Evolutionary conservation across 2,329 filamentous ascomycete genomes (phyloP), one percentile per base, ranked within the genome.

Genomic region (Stagonosporopsis rhizophila): DNA sequence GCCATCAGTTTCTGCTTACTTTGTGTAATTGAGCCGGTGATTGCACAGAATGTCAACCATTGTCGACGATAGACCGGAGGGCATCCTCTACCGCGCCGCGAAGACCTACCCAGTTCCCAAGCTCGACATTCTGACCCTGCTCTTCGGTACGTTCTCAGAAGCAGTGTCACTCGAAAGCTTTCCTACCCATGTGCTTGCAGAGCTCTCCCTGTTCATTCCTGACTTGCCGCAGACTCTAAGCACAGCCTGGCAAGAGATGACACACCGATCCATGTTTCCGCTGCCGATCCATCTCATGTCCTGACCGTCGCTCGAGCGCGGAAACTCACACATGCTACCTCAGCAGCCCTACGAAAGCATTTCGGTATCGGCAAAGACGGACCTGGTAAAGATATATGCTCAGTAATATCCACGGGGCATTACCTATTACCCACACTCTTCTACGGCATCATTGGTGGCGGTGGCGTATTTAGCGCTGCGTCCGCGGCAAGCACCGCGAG

Each of bases 391-490:
- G 70, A 75, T 60, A 80, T 87, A 4, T 82, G 87, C 14, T 81
- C 85, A 4, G 78, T 81, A 17, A 80, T 87, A 25, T 84, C 82
- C 0, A 81, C 81, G 0, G 85, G 85, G 2, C 82, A 87, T 61
- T 80, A 81, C 41, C 75, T 85, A 5, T 75, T 87, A 0, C 80
- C 84, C 0, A 76, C 80, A 12, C 61, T 85, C 1, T 84, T 85
- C 65, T 87, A 80, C 60, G 82, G 81, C 14, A 80, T 86, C 48
- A 77, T 88, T 41, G 85, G 83, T 3, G 84, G 85, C 2, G 85
- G 82, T 1, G 86, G 84, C 17, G 79, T 88, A 23, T 87, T 85
- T 62, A 84, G 83, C 6, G 81, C 83, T 5, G 83, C 83, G 0
- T 82, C 79, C 42, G 77, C 83, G 0, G 77, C 79, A 0, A 80